Evolutionary conservation across 352 stramenopile genomes (phyloP), one percentile per base, ranked within the genome.

Genomic region (Pythium pectinolyticum): DNA sequence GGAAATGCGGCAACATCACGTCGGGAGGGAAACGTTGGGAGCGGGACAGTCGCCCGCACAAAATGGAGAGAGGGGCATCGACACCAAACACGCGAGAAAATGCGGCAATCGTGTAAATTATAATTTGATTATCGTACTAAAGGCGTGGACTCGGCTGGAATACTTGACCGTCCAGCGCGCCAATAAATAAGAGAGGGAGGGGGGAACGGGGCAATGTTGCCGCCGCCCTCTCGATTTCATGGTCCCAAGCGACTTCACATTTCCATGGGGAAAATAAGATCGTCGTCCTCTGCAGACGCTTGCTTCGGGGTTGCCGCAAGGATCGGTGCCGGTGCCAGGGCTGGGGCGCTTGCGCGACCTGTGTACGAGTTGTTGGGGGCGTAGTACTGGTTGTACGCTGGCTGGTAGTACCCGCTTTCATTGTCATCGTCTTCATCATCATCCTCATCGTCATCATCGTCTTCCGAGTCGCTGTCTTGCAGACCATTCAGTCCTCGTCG

Each of bases 251-350:
- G n/a, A 9, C 8, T 30, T 62, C 48, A 68, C 43, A 68, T 25
- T 20, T 68, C 61, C 61, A 68, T 68, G 19, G 61, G 51, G 53
- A 68, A 68, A 24, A 68, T 68, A 9, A 68, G 53, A 10, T 68
- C 61, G 17, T 62, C 59, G 15, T 66, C 61, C 22, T 66, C 58
- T 9, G 17, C 37, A 19, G 34, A 24, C 28, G 47, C 15, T 34
- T 49, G n/a, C 37, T 24, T 50, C 20, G 25, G 37, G 7, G 28
- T 11, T 24, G 22, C 20, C 3, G 49, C 22, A 25, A 35, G 37
- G 7, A 39, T 11, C 22, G 22, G 34, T 5, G 49, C 22, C 34
- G 43, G 28, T 22, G 52, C 22, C n/a, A 11, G 25, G 25, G 20
- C 14, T 48, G 20, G 22, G 9, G n/a, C n/a, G 22, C 34, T 57